Evolutionary conservation across 1,139 yeast genomes (phyloP), one percentile per base, ranked within the genome.

Genomic region (Suhomyces maxii): DNA sequence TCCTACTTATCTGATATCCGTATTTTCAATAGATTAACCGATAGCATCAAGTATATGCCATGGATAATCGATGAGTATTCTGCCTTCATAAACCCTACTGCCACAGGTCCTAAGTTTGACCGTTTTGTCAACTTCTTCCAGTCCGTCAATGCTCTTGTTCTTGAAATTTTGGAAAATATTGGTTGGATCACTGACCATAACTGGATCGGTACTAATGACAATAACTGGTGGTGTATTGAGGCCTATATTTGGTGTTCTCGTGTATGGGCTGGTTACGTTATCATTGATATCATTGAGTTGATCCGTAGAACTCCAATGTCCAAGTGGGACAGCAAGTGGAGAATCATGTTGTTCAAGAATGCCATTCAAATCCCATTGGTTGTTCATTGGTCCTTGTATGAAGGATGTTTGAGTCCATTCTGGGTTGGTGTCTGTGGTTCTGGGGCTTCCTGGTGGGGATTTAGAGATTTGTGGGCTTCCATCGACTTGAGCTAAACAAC

Each of bases 101-200:
- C 60, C 26, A 42, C 64, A 3, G 60, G 54, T 2, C 70, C 77
- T 0, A 59, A 55, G 36, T 44, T 66, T 6, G 68, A 72, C 52
- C 56, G 78, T 25, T 57, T 72, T 39, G 52, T 75, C 48, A 73
- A 73, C 52, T 63, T 73, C 34, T 54, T 67, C 28, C 79, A 75
- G 55, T 64, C 79, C 2, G 50, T 75, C 46, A 74, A 74, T 49
- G 74, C 79, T 51, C 63, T 74, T 41, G 63, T 71, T 4, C 65
- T 75, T 52, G 84, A 80, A 57, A 65, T 79, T 7, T 62, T 80
- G 37, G 85, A 80, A 54, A 79, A 80, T 47, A 73, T 76, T n/a
- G 84, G 83, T 2, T 80, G 83, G 79, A 63, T 77, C 37, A 73
- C 80, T 2, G 83, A 79, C 41, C 84, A 80, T 56, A 69, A 76